Evolutionary conservation across 2,329 filamentous ascomycete species (phyloP).

Genomic region (Alternaria sp.): DNA sequence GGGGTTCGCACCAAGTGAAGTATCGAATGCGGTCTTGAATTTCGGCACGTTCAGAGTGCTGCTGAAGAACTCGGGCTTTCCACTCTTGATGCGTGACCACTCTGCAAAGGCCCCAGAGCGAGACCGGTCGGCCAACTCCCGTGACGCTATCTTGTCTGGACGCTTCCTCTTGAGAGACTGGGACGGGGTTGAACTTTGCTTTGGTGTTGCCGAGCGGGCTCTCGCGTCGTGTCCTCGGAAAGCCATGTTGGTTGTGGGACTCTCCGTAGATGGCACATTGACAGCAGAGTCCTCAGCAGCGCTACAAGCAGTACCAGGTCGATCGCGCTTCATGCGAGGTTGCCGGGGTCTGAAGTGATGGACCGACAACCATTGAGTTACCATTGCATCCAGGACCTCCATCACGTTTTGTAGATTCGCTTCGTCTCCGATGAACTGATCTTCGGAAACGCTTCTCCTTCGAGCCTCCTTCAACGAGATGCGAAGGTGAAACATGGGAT

Average conservation of each 20-base stretch:
- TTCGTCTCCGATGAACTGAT: conserved; percentile 31
- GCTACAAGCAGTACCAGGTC: conserved; percentile 3
- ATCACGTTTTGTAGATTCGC: conserved; percentile 60
- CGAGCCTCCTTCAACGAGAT: conserved; percentile 55
- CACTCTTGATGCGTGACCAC: conserved; percentile 55
- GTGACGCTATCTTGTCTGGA: neutral
- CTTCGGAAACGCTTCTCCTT: conserved; percentile 17
- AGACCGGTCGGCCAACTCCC: neutral
- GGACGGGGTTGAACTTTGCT: neutral
- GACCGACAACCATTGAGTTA: conserved; percentile 75
- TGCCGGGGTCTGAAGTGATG: conserved; percentile 69
- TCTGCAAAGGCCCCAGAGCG: conserved; percentile 35
- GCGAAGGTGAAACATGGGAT: conserved; percentile 88
- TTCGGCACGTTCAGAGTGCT: conserved; percentile 20
- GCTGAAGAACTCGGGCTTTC: conserved; percentile 43
- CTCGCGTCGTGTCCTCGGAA: neutral
- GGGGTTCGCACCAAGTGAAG: neutral
- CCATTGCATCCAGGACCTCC: conserved; percentile 71
- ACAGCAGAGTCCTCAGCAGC: neutral
- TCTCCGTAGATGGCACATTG: neutral
- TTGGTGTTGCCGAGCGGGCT: neutral
- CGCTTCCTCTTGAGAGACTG: conserved; percentile 31
- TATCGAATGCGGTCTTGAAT: neutral
- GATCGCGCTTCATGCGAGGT: conserved; percentile 16
- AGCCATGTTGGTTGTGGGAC: neutral